Percentiles rank a stretch among this genome's conserved stretches.
These are phyloP conservation scores for Spathaspora boniae DNA, from an alignment of 805 yeast genomes.

Conservation along the genomic window DNA sequence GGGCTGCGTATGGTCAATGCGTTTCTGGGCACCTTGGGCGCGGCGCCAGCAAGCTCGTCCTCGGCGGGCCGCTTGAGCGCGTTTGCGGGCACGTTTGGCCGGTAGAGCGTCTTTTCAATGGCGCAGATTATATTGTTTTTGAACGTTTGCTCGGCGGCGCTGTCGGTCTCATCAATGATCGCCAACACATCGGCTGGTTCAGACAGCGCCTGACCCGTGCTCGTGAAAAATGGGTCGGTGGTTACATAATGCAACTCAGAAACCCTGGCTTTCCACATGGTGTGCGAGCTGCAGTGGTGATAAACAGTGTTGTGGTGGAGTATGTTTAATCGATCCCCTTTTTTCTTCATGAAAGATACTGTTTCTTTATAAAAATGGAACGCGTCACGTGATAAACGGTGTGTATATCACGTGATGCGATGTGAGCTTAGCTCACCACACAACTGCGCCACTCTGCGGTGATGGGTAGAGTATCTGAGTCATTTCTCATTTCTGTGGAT, in stretches of 20 bases:
- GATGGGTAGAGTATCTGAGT: too few relatives aligned
- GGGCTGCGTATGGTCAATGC: too few relatives aligned
- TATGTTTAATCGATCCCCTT: conserved; percentile 1
- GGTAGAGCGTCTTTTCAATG: conserved; percentile 10
- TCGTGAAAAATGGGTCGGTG: conserved; percentile 9
- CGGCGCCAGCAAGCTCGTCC: conserved; percentile 3
- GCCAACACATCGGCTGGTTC: conserved; percentile 4
- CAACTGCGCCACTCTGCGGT: too few relatives aligned
- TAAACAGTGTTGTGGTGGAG: not conserved
- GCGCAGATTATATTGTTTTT: conserved; percentile 8
- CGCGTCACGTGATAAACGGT: too few relatives aligned
- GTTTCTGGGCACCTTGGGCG: conserved; percentile 2
- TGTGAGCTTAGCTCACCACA: too few relatives aligned
- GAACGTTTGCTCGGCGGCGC: conserved; percentile 8
- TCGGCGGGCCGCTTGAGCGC: conserved; percentile 8
- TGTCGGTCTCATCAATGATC: conserved; percentile 5
- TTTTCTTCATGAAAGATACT: too few relatives aligned
- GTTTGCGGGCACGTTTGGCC: conserved; percentile 6
- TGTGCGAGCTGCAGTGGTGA: not conserved
- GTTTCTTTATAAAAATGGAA: too few relatives aligned
- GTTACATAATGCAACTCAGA: conserved; percentile 9
- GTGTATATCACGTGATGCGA: too few relatives aligned
- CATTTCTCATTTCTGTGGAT: too few relatives aligned
- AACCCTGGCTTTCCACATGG: conserved; percentile 9
- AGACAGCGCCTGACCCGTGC: conserved; percentile 4